Conservation (phyloP, 108 stramenopile genomes). For the Ochromonas danica region DNA sequence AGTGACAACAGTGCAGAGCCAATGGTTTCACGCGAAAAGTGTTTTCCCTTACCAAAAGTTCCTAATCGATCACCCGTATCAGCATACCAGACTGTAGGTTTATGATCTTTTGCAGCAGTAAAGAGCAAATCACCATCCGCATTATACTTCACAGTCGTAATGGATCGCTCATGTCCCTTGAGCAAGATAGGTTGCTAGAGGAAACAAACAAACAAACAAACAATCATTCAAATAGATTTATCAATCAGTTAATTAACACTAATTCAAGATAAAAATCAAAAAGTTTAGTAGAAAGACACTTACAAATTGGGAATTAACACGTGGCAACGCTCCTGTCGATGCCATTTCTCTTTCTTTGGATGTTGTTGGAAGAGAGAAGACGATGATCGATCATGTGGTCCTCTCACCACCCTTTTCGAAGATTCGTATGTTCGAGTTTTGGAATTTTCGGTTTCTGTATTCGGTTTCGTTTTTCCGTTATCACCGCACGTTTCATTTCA, state of each 20-base stretch:
- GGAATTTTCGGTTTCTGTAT: no score
- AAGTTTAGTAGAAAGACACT: neutral
- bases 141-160: constrained; percentile 95
- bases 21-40: neutral
- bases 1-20: neutral
- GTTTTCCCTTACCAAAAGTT: constrained; percentile 71
- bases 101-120: constrained; percentile 76
- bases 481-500: no score
- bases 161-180: constrained; percentile 97
- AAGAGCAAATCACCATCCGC: constrained; percentile 93
- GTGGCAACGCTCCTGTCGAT: neutral
- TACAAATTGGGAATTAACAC: constrained; percentile 23
- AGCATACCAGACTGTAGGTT: constrained; percentile 85
- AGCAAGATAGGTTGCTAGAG: constrained; percentile 75
- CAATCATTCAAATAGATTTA: neutral
- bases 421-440: no score
- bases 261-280: neutral
- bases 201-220: neutral
- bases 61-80: constrained; percentile 92
- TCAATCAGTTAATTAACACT: neutral
- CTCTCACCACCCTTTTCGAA: no score
- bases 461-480: no score
- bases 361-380: no score
- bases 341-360: neutral
- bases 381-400: no score